Evolutionary conservation across 768 basidiomycete species (phyloP).

Genomic region (Agaricus subrufescens): DNA sequence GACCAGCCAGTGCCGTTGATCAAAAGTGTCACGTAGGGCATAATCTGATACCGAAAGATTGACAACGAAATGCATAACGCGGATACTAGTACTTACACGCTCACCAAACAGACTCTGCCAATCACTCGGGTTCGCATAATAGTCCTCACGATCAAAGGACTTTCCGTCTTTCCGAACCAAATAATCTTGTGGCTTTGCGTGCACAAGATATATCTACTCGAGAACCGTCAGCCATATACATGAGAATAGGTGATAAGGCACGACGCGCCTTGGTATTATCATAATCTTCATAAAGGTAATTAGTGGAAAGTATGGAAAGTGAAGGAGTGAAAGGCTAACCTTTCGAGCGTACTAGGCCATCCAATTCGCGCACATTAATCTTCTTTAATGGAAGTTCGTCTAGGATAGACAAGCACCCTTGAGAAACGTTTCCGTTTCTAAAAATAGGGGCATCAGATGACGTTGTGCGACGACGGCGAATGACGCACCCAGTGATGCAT

Average conservation of each 20-base stretch:
- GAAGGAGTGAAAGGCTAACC: slow-evolving; percentile 29
- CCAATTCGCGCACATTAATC: slow-evolving; percentile 54
- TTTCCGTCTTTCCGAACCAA: slow-evolving; percentile 52
- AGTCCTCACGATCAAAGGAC: slow-evolving; percentile 58
- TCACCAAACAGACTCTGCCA: slow-evolving; percentile 68
- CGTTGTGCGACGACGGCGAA: neutral
- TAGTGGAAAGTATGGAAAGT: neutral
- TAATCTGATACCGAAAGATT: slow-evolving; percentile 30
- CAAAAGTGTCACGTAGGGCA: slow-evolving; percentile 80
- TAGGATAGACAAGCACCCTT: slow-evolving; percentile 72
- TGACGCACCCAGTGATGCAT: slow-evolving; percentile 72
- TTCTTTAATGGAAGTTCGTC: slow-evolving; percentile 62
- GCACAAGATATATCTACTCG: slow-evolving; percentile 69
- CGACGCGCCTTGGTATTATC: slow-evolving; percentile 49
- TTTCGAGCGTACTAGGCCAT: slow-evolving; percentile 45
- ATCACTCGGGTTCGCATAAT: slow-evolving; percentile 64
- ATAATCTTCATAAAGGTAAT: slow-evolving; percentile 33
- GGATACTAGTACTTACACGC: slow-evolving; percentile 37
- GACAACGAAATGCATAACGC: neutral
- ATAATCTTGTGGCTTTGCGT: slow-evolving; percentile 67
- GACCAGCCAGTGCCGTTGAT: slow-evolving; percentile 88
- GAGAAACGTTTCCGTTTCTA: slow-evolving; percentile 78
- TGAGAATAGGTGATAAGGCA: neutral
- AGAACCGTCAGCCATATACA: neutral
- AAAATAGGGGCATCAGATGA: neutral